These are phyloP conservation scores for Sporothrix brunneoviolacea DNA, from an alignment of 2,329 filamentous ascomycete genomes.

Conservation along the genomic window DNA sequence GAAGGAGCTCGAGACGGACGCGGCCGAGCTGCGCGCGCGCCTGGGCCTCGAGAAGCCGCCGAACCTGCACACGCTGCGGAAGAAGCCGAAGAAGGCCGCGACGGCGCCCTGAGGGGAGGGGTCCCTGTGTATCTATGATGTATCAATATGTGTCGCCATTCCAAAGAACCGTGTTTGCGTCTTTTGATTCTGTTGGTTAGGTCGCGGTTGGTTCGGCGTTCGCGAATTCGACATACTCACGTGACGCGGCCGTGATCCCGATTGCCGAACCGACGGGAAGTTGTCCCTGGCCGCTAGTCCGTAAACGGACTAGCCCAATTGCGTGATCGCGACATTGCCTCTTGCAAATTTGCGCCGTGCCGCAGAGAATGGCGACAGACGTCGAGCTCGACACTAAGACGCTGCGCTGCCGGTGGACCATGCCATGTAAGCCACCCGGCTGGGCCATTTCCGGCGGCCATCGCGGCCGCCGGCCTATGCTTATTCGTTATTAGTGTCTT, in stretches of 20 bases:
- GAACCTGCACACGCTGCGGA: conserved; percentile 73
- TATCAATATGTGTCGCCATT: too few species aligned
- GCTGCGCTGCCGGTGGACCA: background rate
- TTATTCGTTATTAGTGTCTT: background rate
- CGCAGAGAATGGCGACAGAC: conserved; percentile 5
- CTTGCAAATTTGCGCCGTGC: conserved; percentile 10
- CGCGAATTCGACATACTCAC: background rate
- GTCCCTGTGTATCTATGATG: too few species aligned
- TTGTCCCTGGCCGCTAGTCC: conserved; percentile 3
- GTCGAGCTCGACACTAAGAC: background rate
- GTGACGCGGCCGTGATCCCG: conserved; percentile 10
- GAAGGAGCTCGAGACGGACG: conserved; percentile 79
- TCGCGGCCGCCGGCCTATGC: conserved; percentile 7
- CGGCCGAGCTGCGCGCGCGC: conserved; percentile 64
- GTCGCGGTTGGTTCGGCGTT: too few species aligned
- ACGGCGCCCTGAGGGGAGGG: too few species aligned
- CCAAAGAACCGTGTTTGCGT: too few species aligned
- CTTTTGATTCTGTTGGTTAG: too few species aligned
- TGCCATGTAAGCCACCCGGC: background rate
- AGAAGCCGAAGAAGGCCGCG: conserved; percentile 27
- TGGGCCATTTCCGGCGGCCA: background rate
- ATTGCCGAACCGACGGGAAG: conserved; percentile 7
- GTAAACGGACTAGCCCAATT: conserved; percentile 16
- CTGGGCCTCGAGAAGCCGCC: conserved; percentile 84
- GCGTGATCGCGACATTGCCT: conserved; percentile 19